Evolutionary conservation across 352 stramenopile genomes (phyloP).

Genomic region (Plasmopara muralis): DNA sequence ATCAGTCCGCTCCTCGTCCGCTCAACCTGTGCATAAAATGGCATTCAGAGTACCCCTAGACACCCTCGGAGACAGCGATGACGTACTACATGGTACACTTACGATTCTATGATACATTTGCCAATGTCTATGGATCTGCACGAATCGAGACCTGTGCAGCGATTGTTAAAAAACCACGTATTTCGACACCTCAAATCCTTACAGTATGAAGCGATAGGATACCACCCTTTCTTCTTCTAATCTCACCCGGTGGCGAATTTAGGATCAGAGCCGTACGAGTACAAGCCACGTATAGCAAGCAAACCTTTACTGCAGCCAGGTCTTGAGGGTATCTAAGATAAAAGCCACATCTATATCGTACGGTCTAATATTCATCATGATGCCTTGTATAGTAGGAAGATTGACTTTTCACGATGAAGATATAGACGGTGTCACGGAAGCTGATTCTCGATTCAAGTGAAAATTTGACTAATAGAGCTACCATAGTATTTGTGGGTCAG

Average conservation of each 20-base stretch:
- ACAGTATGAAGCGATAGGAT: constrained; percentile 7
- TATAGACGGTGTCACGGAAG: neutral
- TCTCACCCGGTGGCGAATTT: neutral
- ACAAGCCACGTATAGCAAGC: neutral
- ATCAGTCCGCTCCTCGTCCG: too few relatives aligned
- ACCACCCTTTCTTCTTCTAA: constrained; percentile 5
- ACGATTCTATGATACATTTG: neutral
- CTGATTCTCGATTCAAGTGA: neutral
- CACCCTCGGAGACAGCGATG: too few relatives aligned
- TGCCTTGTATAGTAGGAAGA: neutral
- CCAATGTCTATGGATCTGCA: neutral
- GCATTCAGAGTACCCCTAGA: too few relatives aligned
- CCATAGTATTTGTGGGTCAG: too few relatives aligned
- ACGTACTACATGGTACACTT: too few relatives aligned
- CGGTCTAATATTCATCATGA: neutral
- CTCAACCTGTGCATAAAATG: too few relatives aligned
- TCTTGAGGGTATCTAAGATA: neutral
- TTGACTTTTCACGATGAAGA: neutral
- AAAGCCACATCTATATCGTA: neutral
- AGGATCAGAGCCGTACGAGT: neutral
- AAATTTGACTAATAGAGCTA: neutral
- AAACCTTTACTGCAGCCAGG: constrained; percentile 11
- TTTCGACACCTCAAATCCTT: neutral
- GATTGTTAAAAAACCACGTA: neutral
- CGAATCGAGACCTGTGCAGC: constrained; percentile 1